These are phyloP conservation scores for Melastoma malabathricum DNA, from an alignment of 345 rosid genomes.

Conservation along the genomic window DNA sequence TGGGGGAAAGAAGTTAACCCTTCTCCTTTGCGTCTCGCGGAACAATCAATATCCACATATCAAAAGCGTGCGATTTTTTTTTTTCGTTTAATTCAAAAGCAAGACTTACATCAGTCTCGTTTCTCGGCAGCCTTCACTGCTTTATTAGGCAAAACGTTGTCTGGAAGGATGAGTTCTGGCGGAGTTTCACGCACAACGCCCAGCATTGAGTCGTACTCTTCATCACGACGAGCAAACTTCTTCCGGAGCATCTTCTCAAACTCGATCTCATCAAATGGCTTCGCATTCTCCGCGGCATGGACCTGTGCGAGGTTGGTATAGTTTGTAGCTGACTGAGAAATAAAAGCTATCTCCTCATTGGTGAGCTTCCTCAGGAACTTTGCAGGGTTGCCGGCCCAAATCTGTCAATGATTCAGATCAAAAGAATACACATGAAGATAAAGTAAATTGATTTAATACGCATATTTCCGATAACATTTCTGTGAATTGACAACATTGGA, in stretches of 20 bases:
- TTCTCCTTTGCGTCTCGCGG: too few species aligned
- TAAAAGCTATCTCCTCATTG: conserved; percentile 55
- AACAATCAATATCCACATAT: too few species aligned
- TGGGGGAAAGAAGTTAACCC: too few species aligned
- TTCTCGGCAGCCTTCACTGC: conserved; percentile 17
- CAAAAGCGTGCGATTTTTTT: too few species aligned
- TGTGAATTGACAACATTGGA: too few species aligned
- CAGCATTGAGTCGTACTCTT: conserved; percentile 64
- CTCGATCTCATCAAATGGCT: conserved; percentile 69
- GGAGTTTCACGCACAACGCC: conserved; percentile 76
- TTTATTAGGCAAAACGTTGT: conserved; percentile 38
- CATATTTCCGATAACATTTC: too few species aligned
- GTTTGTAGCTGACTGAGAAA: conserved; percentile 64
- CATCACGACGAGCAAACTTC: conserved; percentile 58
- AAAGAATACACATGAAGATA: background rate
- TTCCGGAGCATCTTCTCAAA: conserved; percentile 86
- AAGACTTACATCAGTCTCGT: background rate
- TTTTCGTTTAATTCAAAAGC: background rate
- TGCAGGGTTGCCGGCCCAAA: conserved; percentile 98
- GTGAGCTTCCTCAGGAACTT: conserved; percentile 80
- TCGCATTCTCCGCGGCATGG: conserved; percentile 86
- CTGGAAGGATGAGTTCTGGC: conserved; percentile 45
- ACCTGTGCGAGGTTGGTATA: conserved; percentile 80
- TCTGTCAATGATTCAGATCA: conserved; percentile 19
- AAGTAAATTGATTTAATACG: too few species aligned